Base-by-base conservation (phyloP, 192 early-diverging fungal genomes). In the Backusella liffmaniae region DNA sequence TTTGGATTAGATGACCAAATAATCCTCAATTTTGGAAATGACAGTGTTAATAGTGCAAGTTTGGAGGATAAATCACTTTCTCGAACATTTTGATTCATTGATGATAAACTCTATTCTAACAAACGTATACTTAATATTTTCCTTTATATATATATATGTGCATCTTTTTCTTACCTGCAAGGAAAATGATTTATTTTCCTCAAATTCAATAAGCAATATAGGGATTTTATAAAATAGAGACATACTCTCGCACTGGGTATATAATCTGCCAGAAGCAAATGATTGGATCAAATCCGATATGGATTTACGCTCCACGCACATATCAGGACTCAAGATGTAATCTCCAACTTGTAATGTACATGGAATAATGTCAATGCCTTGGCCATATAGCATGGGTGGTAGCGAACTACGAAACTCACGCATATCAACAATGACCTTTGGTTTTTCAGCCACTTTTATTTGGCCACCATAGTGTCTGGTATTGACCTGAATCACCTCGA, bases 261-360 rank as follows among this genome's bases (percentile, higher is more conserved):
- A 90, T 87, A 98, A 82, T 46, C 95, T 85, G 10, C 96, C 96
- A 39, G 90, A 92, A 35, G 87, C 89, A 77, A 98, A 88, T 1
- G 94, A 96, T 23, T 85, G 82, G 49, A 97, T 90, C 36, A 98
- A 86, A 87, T 99, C 98, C 1, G 92, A 85, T 32, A 98, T 86
- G 39, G 92, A 93, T 84, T 99, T 99, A 72, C 98, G 86, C 80
- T 99, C 98, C 8, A 99, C 92, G 35, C 91, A 96, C 42, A 98
- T 91, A 4, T 85, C 81, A 32, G 96, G 92, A 42, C 91, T 90
- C 13, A 99, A 82, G 10, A 99, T 89, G 77, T 98, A 99, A 83
- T 99, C 98, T 49, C 97, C 98, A 0, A 99, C 91, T 77, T 91
- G 89, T 6, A 99, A 82, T 1, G 97, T 99, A 75, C 91, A 92